Evolutionary conservation across 1,284 basidiomycete species (phyloP).

Genomic region (Moniliophthora roreri): DNA sequence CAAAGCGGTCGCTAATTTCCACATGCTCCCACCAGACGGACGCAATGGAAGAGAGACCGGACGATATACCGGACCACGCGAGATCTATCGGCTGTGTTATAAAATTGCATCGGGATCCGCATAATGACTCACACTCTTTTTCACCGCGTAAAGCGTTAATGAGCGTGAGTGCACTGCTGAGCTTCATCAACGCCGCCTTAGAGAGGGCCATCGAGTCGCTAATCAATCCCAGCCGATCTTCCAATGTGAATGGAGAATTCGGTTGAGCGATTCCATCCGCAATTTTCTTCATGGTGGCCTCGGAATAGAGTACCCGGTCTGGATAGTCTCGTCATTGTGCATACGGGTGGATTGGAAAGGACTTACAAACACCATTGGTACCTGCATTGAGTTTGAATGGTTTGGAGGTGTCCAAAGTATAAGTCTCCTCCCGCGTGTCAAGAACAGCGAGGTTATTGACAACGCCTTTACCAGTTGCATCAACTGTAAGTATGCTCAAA

Average conservation of each 20-base stretch:
- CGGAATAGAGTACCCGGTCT: slow-evolving; percentile 89
- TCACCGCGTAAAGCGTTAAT: slow-evolving; percentile 71
- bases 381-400: slow-evolving; percentile 89
- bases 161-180: slow-evolving; percentile 78
- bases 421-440: slow-evolving; percentile 66
- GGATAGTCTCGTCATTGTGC: slow-evolving; percentile 1
- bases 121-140: slow-evolving; percentile 65
- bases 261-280: slow-evolving; percentile 75
- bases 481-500: slow-evolving; percentile 71
- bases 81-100: slow-evolving; percentile 45
- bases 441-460: slow-evolving; percentile 75
- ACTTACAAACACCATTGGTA: slow-evolving; percentile 86
- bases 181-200: slow-evolving; percentile 76
- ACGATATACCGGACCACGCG: slow-evolving; percentile 69
- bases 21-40: slow-evolving; percentile 88
- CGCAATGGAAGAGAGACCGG: slow-evolving; percentile 55
- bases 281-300: slow-evolving; percentile 79
- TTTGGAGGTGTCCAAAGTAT: slow-evolving; percentile 70
- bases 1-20: slow-evolving; percentile 57
- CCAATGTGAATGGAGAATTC: slow-evolving; percentile 69
- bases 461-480: slow-evolving; percentile 52
- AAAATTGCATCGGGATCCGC: neutral
- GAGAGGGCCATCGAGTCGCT: slow-evolving; percentile 82
- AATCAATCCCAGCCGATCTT: slow-evolving; percentile 89
- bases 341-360: slow-evolving; percentile 1